A percentile compares a stretch with the other conserved stretches of the same genome.
phyloP scores from a whole-genome alignment of 148 eudicot genomes.

The Rhododendron simsii region DNA sequence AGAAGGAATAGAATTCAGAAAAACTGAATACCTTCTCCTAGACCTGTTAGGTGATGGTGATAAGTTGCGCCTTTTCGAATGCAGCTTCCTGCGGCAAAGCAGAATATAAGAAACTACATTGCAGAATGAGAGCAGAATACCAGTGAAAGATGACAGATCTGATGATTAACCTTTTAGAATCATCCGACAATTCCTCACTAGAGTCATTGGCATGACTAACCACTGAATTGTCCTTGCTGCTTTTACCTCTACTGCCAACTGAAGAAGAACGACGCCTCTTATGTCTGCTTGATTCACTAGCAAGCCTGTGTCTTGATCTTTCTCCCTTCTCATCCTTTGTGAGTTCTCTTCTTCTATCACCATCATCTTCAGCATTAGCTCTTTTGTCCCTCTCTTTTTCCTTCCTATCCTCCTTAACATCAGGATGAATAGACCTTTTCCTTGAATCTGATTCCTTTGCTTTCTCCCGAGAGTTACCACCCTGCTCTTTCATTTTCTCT shows the following conservation, averaged over 20 bases:
- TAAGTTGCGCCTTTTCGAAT: conserved; percentile 38
- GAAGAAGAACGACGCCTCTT: conserved; percentile 68
- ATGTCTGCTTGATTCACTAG: conserved; percentile 55
- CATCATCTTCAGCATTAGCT: conserved; percentile 47
- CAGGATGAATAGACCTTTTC: conserved; percentile 46
- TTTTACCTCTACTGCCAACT: conserved; percentile 55
- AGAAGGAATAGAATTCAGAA: not conserved
- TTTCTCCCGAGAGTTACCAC: conserved; percentile 45
- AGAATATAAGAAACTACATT: conserved; percentile 9
- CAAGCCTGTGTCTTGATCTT: conserved; percentile 50
- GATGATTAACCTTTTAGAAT: conserved; percentile 63
- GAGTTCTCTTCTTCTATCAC: conserved; percentile 49
- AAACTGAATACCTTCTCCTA: conserved; percentile 62
- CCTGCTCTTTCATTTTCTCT: conserved; percentile 59
- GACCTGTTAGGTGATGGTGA: conserved; percentile 85
- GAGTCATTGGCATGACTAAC: conserved; percentile 44
- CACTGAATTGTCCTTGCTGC: conserved; percentile 42
- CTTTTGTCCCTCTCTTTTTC: conserved; percentile 51
- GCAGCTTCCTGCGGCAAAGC: conserved; percentile 56
- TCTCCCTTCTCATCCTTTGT: conserved; percentile 59
- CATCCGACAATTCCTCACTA: conserved; percentile 61
- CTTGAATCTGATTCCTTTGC: conserved; percentile 51
- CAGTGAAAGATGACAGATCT: not conserved
- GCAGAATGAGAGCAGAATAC: conserved; percentile 4
- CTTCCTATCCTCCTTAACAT: conserved; percentile 49